These are phyloP conservation scores for Starmera amethionina DNA, from an alignment of 805 yeast genomes.

Conservation along the genomic window DNA sequence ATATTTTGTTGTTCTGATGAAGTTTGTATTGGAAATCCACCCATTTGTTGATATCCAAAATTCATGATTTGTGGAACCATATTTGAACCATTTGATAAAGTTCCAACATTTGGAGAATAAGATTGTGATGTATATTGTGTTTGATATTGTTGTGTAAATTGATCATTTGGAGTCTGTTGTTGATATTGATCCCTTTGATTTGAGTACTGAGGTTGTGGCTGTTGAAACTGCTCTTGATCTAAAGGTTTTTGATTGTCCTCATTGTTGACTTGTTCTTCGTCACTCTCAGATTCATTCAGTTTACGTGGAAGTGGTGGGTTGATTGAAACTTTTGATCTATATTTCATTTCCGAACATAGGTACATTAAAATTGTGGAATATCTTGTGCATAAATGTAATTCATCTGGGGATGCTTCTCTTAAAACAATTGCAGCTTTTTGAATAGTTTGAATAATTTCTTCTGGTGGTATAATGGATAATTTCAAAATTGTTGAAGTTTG, in stretches of 20 bases:
- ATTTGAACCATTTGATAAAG: too few species aligned
- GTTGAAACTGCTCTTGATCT: neutral
- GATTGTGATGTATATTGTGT: slow-evolving; percentile 1
- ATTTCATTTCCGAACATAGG: slow-evolving; percentile 64
- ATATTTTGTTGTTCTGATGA: neutral
- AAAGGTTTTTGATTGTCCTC: neutral
- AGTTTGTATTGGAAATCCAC: neutral
- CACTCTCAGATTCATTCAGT: slow-evolving; percentile 10
- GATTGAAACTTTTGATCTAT: slow-evolving; percentile 24
- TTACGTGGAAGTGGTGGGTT: slow-evolving; percentile 19
- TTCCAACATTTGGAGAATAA: neutral
- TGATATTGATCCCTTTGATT: neutral
- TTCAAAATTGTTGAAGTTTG: slow-evolving; percentile 39
- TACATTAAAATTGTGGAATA: slow-evolving; percentile 72
- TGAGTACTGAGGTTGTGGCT: neutral
- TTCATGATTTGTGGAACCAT: slow-evolving; percentile 1
- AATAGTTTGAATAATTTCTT: slow-evolving; percentile 58
- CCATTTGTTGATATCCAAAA: slow-evolving; percentile 16
- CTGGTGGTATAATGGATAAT: slow-evolving; percentile 52
- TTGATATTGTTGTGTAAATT: slow-evolving; percentile 2
- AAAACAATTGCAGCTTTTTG: slow-evolving; percentile 65
- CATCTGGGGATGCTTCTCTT: slow-evolving; percentile 83
- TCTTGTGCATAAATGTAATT: slow-evolving; percentile 71
- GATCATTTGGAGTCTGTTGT: neutral
- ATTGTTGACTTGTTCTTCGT: slow-evolving; percentile 10